phyloP scores from a whole-genome alignment of 139 green algal species.

The Volvox reticuliferus region DNA sequence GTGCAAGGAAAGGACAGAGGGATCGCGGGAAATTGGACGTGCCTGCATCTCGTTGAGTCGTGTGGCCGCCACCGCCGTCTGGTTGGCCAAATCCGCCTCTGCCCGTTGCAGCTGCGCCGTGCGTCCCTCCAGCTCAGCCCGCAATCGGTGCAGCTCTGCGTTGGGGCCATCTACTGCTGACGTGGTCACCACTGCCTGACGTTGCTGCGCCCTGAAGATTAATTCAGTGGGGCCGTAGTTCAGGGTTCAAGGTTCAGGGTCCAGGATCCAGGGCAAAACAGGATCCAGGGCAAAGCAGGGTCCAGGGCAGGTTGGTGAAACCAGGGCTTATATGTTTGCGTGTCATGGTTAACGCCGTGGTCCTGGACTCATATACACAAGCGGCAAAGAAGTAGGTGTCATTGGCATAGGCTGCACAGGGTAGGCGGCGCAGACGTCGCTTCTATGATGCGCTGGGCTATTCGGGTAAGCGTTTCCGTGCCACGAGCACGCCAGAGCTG shows the following conservation, averaged over 20 bases:
- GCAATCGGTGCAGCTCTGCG: slow-evolving; percentile 27
- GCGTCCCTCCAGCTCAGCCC: slow-evolving; percentile 35
- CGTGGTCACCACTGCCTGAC: slow-evolving; percentile 18
- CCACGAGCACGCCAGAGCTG: too few relatives aligned
- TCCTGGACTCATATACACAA: too few relatives aligned
- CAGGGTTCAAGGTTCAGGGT: background rate
- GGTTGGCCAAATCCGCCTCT: slow-evolving; percentile 34
- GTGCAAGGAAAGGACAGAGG: too few relatives aligned
- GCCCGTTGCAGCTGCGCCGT: background rate
- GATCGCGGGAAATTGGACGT: background rate
- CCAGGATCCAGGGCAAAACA: too few relatives aligned
- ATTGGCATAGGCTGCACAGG: too few relatives aligned
- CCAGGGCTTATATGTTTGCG: too few relatives aligned
- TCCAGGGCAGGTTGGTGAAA: background rate
- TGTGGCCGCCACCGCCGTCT: slow-evolving; percentile 3
- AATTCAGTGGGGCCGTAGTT: background rate
- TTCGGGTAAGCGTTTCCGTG: too few relatives aligned
- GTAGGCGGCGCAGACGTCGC: too few relatives aligned
- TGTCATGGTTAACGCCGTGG: too few relatives aligned
- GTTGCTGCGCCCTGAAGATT: slow-evolving; percentile 33
- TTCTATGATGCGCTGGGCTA: too few relatives aligned
- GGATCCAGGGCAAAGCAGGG: background rate
- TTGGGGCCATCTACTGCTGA: background rate
- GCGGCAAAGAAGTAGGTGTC: too few relatives aligned
- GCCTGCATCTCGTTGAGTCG: slow-evolving; percentile 36